Percentiles rank a stretch among this genome's conserved stretches.
phyloP scores from a whole-genome alignment of 768 basidiomycete genomes.

The Lentinula aciculospora region DNA sequence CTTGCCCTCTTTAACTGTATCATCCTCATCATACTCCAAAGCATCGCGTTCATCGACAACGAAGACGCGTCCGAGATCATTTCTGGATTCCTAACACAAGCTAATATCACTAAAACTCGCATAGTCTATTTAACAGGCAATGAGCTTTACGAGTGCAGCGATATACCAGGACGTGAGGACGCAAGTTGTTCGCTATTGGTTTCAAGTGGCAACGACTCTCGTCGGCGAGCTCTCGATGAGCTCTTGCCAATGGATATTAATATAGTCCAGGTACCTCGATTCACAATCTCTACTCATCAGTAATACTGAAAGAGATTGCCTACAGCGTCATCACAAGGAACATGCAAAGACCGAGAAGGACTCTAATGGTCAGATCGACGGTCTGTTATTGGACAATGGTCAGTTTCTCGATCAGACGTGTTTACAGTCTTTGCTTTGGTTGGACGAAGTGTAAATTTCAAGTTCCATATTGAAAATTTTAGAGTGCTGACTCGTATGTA shows the following conservation, averaged over 20 bases:
- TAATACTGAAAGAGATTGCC: too few species aligned
- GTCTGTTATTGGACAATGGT: slow-evolving; percentile 5
- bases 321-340: not conserved
- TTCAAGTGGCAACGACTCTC: too few species aligned
- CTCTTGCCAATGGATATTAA: too few species aligned
- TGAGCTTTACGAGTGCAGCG: slow-evolving; percentile 29
- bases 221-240: too few species aligned
- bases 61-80: slow-evolving; percentile 26
- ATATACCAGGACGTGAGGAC: slow-evolving; percentile 25
- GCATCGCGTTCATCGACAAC: slow-evolving; percentile 31
- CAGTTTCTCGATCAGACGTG: slow-evolving; percentile 22
- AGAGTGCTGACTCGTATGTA: too few species aligned
- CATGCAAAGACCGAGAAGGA: slow-evolving; percentile 3
- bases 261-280: too few species aligned
- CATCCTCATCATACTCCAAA: slow-evolving; percentile 35
- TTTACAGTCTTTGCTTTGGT: slow-evolving; percentile 38
- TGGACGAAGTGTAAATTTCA: slow-evolving; percentile 35
- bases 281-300: too few species aligned
- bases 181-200: slow-evolving; percentile 15
- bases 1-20: slow-evolving; percentile 37
- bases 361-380: slow-evolving; percentile 8
- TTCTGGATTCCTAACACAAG: slow-evolving; percentile 21
- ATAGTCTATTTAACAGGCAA: slow-evolving; percentile 12
- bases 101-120: slow-evolving; percentile 20
- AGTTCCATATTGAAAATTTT: not conserved